A percentile compares a stretch with the other conserved stretches of the same genome.
Conservation (phyloP, 495 filamentous ascomycete genomes). For the Apiosordaria backusii region DNA sequence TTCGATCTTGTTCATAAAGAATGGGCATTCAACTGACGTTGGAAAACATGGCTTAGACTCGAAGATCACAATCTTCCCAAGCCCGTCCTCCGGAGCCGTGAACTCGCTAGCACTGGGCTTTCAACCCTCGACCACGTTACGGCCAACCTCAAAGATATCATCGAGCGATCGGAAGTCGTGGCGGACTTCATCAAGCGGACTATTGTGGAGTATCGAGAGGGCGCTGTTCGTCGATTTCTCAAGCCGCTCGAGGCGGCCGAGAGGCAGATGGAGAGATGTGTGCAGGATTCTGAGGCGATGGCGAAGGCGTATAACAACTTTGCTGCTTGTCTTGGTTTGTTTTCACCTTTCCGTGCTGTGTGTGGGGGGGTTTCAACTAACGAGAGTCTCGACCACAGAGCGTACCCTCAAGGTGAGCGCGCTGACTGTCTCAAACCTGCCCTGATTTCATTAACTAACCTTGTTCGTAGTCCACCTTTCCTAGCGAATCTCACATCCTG, state of each 20-base stretch:
- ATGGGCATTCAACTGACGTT: not conserved
- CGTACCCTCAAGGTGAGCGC: not conserved
- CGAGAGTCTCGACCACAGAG: not conserved
- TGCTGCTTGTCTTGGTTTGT: not conserved
- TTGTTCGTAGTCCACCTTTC: not conserved
- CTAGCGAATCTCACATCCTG: not conserved
- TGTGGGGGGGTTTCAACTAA: too few relatives aligned
- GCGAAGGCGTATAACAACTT: not conserved
- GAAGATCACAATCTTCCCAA: not conserved
- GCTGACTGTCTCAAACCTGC: not conserved
- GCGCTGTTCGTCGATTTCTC: not conserved
- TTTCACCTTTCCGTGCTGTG: too few relatives aligned
- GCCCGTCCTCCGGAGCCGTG: not conserved
- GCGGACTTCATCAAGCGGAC: not conserved
- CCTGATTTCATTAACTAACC: not conserved
- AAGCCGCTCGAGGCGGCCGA: not conserved
- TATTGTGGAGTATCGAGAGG: not conserved
- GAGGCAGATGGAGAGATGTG: not conserved
- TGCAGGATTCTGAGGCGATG: not conserved
- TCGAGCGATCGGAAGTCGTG: not conserved
- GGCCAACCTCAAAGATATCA: not conserved
- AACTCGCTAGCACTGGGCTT: not conserved
- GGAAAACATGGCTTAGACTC: not conserved
- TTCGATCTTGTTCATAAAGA: not conserved
- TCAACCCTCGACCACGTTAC: not conserved